These are phyloP conservation scores for Thielaviopsis cerberus DNA, from an alignment of 2,329 filamentous ascomycete species.

Conservation along the genomic window DNA sequence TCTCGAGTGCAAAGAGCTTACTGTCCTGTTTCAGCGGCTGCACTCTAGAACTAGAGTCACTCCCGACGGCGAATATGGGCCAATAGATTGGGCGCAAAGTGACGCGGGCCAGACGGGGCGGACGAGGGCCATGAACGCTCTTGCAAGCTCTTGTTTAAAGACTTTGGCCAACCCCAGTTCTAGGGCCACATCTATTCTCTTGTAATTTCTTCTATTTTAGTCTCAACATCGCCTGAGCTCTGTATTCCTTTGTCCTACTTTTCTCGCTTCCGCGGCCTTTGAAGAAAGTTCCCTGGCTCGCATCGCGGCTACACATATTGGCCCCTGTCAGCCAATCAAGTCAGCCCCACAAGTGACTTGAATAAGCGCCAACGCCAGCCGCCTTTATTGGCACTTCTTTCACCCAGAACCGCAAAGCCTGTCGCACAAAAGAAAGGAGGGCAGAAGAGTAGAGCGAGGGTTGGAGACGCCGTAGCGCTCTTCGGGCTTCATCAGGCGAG, in stretches of 20 bases:
- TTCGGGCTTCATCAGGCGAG: not conserved
- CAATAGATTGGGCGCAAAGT: not conserved
- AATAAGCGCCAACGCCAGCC: constrained; percentile 2
- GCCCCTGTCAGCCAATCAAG: constrained; percentile 10
- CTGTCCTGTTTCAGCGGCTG: not conserved
- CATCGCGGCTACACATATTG: not conserved
- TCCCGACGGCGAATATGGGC: not conserved
- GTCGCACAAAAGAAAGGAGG: not conserved
- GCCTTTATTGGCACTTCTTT: too few species aligned
- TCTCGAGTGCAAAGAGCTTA: not conserved
- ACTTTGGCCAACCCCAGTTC: too few species aligned
- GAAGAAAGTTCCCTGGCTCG: not conserved
- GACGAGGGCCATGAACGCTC: not conserved
- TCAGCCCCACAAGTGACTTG: not conserved
- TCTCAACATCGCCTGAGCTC: too few species aligned
- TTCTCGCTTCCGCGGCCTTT: not conserved
- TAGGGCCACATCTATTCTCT: too few species aligned
- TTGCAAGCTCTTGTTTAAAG: not conserved
- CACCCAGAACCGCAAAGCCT: too few species aligned
- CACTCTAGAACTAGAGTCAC: not conserved
- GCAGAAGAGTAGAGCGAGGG: too few species aligned
- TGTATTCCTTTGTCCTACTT: not conserved
- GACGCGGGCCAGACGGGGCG: not conserved
- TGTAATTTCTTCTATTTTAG: too few species aligned
- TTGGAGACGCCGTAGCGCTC: not conserved